phyloP scores from a whole-genome alignment of 176 grass and related monocot species.

The Raddia guianensis region DNA sequence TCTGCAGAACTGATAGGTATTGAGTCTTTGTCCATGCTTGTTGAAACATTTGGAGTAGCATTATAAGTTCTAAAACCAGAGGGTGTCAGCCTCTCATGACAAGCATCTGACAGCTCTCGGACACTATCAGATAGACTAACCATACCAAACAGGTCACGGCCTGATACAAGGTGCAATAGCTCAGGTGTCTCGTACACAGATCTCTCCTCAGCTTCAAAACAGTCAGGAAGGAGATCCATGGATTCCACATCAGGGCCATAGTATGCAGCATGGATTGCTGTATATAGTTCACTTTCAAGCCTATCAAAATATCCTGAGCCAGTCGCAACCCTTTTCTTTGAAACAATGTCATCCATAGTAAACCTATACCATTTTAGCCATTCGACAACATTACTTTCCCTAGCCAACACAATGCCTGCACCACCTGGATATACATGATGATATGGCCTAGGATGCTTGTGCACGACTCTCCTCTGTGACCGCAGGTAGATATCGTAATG shows the following conservation, averaged over 20 bases:
- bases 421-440: slow-evolving; percentile 47
- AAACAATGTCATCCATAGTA: slow-evolving; percentile 76
- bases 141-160: slow-evolving; percentile 87
- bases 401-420: slow-evolving; percentile 56
- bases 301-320: slow-evolving; percentile 77
- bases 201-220: slow-evolving; percentile 95
- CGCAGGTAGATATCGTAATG: slow-evolving; percentile 78
- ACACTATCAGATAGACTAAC: slow-evolving; percentile 57
- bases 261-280: slow-evolving; percentile 81
- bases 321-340: slow-evolving; percentile 63
- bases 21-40: slow-evolving; percentile 29
- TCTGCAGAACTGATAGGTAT: slow-evolving; percentile 14
- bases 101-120: slow-evolving; percentile 54
- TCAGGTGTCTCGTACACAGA: slow-evolving; percentile 77
- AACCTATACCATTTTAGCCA: slow-evolving; percentile 96
- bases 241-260: slow-evolving; percentile 72
- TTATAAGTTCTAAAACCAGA: slow-evolving; percentile 25
- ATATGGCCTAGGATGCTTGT: slow-evolving; percentile 53
- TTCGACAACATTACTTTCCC: slow-evolving; percentile 83
- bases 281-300: slow-evolving; percentile 87
- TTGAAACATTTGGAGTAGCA: slow-evolving; percentile 29
- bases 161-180: slow-evolving; percentile 90
- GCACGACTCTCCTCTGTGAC: slow-evolving; percentile 53
- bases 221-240: slow-evolving; percentile 83
- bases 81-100: slow-evolving; percentile 46